Evolutionary conservation across 306 rosid genomes (phyloP), one percentile per base, ranked within the genome.

Genomic region (Rubus idaeus): DNA sequence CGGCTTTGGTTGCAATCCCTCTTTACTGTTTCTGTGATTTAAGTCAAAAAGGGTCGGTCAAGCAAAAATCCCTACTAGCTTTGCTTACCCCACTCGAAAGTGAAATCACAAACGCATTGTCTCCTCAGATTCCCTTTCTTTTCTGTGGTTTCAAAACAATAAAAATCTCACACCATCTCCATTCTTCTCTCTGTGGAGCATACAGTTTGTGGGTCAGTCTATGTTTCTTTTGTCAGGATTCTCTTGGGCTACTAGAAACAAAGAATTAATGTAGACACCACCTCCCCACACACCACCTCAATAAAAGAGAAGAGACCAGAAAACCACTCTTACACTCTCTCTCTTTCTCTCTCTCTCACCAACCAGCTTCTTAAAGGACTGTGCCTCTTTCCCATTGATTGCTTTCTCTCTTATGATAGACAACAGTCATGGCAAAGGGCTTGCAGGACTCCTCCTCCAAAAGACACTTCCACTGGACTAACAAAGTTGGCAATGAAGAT

Each of bases 401-500:
- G 68, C 69, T 66, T 71, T 61, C 35, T 76, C 86, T 70, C 83
- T 74, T 70, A 89, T 87, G 96, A 88, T 62, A 86, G 79, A 74
- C 89, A 66, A 80, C 18, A 51, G n/a, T 39, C 71, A 92, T 88
- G 90, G 90, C 89, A 74, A 84, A 76, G 75, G 82, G 66, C 86
- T 70, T 84, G 63, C 93, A 88, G 73, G 91, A 90, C 76, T 87
- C 82, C 71, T 88, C 96, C 79, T 95, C 98, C 82, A 91, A 89
- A 84, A 87, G 98, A 80, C 99, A 96, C 90, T 92, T 92, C 88
- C 96, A 89, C 87, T 91, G 97, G 97, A 91, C 94, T 16, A 91
- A 91, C 82, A 92, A 96, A 70, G 97, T 93, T 23, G 92, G 89
- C 42, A 85, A 84, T 63, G 97, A 96, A 88, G 97, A 92, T 10